Evolutionary conservation across 1,139 yeast species (phyloP).

Genomic region (Torulaspora pretoriensis): DNA sequence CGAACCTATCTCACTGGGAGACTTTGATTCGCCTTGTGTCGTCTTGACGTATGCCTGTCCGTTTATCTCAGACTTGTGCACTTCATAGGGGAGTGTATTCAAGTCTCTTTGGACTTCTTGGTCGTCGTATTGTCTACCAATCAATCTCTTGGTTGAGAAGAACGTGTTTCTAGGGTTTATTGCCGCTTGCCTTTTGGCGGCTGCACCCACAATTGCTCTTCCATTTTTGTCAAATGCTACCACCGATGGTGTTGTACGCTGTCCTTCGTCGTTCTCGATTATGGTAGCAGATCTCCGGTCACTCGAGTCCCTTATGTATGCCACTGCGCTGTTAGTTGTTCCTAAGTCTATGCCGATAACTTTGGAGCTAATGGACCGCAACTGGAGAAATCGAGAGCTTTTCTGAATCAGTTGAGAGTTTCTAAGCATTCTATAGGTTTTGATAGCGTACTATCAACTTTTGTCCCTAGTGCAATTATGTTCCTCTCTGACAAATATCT

Average conservation of each 20-base stretch:
- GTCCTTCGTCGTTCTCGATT: conserved; percentile 65
- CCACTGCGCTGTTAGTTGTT: conserved; percentile 80
- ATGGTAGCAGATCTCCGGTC: conserved; percentile 50
- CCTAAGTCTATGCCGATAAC: conserved; percentile 79
- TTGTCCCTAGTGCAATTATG: too few species aligned
- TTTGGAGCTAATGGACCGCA: conserved; percentile 21
- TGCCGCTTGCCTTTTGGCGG: conserved; percentile 65
- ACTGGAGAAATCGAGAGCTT: neutral
- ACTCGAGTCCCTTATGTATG: conserved; percentile 38
- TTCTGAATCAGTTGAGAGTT: conserved; percentile 1
- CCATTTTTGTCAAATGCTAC: conserved; percentile 53
- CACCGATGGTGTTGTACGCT: conserved; percentile 67
- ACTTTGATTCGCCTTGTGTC: conserved; percentile 23
- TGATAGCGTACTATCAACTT: neutral
- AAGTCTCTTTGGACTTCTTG: conserved; percentile 62
- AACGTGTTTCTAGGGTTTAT: conserved; percentile 66
- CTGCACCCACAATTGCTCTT: conserved; percentile 51
- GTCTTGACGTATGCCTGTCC: conserved; percentile 64
- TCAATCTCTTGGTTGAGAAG: conserved; percentile 68
- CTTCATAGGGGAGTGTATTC: conserved; percentile 50
- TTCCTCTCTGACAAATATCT: neutral
- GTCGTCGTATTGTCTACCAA: conserved; percentile 63
- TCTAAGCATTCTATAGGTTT: conserved; percentile 4
- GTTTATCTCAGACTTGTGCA: conserved; percentile 44
- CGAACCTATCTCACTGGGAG: conserved; percentile 35